Conservation (phyloP, 1,284 basidiomycete species). For the Puccinia brachypodii region DNA sequence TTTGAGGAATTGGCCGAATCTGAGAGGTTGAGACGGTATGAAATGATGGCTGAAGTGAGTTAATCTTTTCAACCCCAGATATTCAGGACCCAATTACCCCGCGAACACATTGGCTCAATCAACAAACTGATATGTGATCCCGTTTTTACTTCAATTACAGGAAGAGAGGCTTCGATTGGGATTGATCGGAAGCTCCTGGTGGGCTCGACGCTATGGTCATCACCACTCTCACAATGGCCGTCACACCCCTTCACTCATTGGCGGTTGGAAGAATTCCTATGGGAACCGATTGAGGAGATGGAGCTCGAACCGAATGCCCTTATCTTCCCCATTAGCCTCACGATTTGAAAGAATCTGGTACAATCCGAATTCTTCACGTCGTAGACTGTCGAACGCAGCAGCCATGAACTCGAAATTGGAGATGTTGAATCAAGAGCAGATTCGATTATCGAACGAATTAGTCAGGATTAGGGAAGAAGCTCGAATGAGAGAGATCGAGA, state of each 20-base stretch:
- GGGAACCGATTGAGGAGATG: slow-evolving; percentile 38
- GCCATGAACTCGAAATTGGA: slow-evolving; percentile 35
- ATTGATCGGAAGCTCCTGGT: slow-evolving; percentile 45
- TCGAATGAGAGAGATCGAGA: slow-evolving; percentile 30
- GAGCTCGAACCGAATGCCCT: slow-evolving; percentile 42
- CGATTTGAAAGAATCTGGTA: slow-evolving; percentile 47
- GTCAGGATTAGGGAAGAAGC: slow-evolving; percentile 34
- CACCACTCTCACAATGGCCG: slow-evolving; percentile 37
- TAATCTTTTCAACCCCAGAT: not conserved
- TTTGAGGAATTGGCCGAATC: slow-evolving; percentile 47
- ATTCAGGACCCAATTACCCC: not conserved
- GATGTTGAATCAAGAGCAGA: slow-evolving; percentile 34
- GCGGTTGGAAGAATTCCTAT: slow-evolving; percentile 41
- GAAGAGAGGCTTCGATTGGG: slow-evolving; percentile 48
- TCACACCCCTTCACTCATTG: slow-evolving; percentile 15
- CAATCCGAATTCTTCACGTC: slow-evolving; percentile 25
- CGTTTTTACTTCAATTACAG: slow-evolving; percentile 1
- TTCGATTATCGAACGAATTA: slow-evolving; percentile 29
- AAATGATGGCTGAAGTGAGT: slow-evolving; percentile 47
- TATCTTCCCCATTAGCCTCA: slow-evolving; percentile 30
- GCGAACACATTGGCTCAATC: not conserved
- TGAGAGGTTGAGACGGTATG: slow-evolving; percentile 35
- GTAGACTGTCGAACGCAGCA: slow-evolving; percentile 26
- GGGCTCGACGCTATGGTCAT: slow-evolving; percentile 41
- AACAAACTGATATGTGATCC: not conserved